Base-by-base conservation (phyloP, 768 basidiomycete genomes). In the Rhodotorula paludigena region DNA sequence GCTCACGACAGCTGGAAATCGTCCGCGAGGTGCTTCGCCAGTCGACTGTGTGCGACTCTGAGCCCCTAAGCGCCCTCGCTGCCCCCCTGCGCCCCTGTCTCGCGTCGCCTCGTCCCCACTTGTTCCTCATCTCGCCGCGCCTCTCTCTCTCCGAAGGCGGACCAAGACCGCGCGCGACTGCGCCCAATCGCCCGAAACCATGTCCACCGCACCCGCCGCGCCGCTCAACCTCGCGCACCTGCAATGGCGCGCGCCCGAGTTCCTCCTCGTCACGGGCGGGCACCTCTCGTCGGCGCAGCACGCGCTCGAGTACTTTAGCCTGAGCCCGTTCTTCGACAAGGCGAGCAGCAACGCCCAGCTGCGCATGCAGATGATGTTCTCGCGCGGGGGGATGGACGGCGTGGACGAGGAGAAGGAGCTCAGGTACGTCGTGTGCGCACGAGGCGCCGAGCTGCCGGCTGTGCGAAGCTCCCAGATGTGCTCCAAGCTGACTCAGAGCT, bases 271-370 rank as follows among this genome's bases (percentile, higher is more conserved):
- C 16, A 60, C 71, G 42, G 45, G 35, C 8, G 90, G 89, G 8
- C 87, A 87, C 5, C 82, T 92, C 73, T 85, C 87, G 14, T 61
- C 60, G 5, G 78, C 82, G 4, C 84, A 89, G 72, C 89, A 87
- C 76, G 90, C 89, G 57, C 86, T 93, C 69, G 90, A 92, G 63
- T 94, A 93, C 81, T 94, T 94, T 77, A 82, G 87, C 20, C 85
- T 85, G 1, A 92, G 90, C 36, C 91, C 91, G 85, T 93, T 92
- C 81, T 94, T 91, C 77, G 91, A 93, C 79, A 90, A 90, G 78
- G 88, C 89, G 79, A 91, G 89, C 80, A 92, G 88, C 78, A 94
- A 94, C 78, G 89, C 92, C 74, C 86, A 89, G 38, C 80, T 94
- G 51, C 87, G 90, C 73, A 94, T 94, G 92, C 92, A 94, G 78